Percentiles rank a stretch among this genome's conserved stretches.
phyloP scores from a whole-genome alignment of 768 basidiomycete genomes.

The Cytidiella melzeri region DNA sequence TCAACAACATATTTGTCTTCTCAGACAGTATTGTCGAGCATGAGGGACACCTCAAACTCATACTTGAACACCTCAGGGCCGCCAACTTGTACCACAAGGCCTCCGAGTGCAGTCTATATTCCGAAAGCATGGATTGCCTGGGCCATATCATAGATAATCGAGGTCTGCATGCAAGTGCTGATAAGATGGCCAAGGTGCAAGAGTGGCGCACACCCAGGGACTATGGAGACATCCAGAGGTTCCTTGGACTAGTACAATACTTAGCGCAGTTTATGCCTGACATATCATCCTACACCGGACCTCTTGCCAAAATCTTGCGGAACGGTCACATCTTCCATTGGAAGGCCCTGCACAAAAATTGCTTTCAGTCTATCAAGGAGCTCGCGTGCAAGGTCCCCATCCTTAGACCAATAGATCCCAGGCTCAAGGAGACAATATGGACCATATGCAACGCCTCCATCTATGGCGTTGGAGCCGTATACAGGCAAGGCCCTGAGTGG shows the following conservation, averaged over 20 bases:
- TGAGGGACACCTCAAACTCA: conserved; percentile 24
- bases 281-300: conserved; percentile 26
- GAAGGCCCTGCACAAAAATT: conserved; percentile 22
- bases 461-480: conserved; percentile 13
- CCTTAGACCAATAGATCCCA: conserved; percentile 7
- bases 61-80: conserved; percentile 26
- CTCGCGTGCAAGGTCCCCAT: conserved; percentile 4
- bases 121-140: conserved; percentile 28
- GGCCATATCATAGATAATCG: conserved; percentile 35
- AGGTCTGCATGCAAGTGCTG: conserved; percentile 30
- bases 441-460: conserved; percentile 20
- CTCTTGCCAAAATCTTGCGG: conserved; percentile 23
- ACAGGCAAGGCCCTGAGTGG: conserved; percentile 19
- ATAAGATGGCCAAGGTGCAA: conserved; percentile 30
- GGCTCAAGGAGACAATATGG: conserved; percentile 12
- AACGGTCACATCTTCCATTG: conserved; percentile 26
- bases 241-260: conserved; percentile 36
- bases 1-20: conserved; percentile 40
- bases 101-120: conserved; percentile 30
- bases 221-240: conserved; percentile 32
- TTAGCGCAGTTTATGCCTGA: conserved; percentile 32
- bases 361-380: conserved; percentile 14
- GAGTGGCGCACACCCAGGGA: conserved; percentile 29
- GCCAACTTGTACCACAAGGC: conserved; percentile 27
- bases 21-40: conserved; percentile 34